Evolutionary conservation across 73 alveolate genomes (phyloP).

Genomic region (Effrenium voratum): DNA sequence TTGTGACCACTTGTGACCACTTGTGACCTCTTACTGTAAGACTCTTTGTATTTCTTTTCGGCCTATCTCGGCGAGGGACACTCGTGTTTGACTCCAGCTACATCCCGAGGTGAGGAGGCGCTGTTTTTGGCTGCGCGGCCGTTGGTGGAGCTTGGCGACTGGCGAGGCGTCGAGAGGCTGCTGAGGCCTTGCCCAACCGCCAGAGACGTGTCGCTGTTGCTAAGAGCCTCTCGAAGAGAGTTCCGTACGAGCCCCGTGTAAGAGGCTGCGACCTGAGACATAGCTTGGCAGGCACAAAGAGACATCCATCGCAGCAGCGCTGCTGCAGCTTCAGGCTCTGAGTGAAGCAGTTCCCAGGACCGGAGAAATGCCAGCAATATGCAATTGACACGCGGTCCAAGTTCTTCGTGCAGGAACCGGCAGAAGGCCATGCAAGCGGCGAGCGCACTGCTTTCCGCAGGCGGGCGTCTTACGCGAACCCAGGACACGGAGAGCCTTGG

Average conservation of each 20-base stretch:
- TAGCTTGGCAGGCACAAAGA: neutral
- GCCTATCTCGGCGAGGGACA: too few species aligned
- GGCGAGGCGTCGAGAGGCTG: constrained; percentile 86
- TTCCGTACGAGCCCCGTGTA: too few species aligned
- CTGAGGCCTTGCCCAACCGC: too few species aligned
- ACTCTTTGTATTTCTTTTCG: too few species aligned
- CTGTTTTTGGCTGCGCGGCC: constrained; percentile 37
- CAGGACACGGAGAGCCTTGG: neutral
- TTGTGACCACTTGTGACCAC: too few species aligned
- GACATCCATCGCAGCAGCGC: constrained; percentile 3
- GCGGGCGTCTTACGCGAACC: neutral
- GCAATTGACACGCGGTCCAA: too few species aligned
- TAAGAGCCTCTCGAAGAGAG: too few species aligned
- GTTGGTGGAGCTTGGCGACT: constrained; percentile 81
- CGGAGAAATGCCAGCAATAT: neutral
- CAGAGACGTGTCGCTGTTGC: too few species aligned
- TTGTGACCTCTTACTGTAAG: too few species aligned
- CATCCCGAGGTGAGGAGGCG: constrained; percentile 7
- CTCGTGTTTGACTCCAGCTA: too few species aligned
- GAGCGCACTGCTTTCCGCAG: constrained; percentile 16
- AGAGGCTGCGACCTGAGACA: too few species aligned
- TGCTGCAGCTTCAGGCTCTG: constrained; percentile 51
- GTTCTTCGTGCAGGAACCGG: constrained; percentile 26
- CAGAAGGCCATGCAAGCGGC: constrained; percentile 62
- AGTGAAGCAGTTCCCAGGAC: constrained; percentile 77